Base-by-base conservation (phyloP, 495 filamentous ascomycete genomes). In the Rhypophila decipiens region DNA sequence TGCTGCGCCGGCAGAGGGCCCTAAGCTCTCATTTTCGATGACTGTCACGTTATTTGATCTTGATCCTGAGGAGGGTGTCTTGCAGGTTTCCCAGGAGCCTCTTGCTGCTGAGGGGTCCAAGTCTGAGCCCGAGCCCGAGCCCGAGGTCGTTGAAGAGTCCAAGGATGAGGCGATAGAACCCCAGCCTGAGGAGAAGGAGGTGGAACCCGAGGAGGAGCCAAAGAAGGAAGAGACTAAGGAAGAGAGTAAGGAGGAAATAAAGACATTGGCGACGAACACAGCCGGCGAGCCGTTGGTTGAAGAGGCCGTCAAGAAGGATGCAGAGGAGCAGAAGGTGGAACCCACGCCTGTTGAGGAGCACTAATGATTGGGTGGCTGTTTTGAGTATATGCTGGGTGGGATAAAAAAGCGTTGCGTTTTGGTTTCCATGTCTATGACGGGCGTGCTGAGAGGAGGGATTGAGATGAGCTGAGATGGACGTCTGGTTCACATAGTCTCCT, bases 271-370 rank as follows among this genome's bases (percentile, higher is more conserved):
- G 43, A 75, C 74, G 43, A 81, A 81, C 49, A 72, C 63, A n/a
- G 75, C 79, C 10, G 79, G 77, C 34, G 80, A 82, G 58, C 60
- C 74, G 1, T 60, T 75, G 21, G 45, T 73, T 34, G 55, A 62
- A 47, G 71, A 70, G 39, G 56, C 60, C 17, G 50, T 72, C 42
- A 52, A 65, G 50, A 64, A 67, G 52, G 57, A 60, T 20, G 61
- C 52, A 12, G 47, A 60, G 2, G 42, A 53, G 4, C 55, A 63
- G 36, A 52, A 59, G 41, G 67, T 67, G 31, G 63, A 68, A 51
- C 57, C 59, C 4, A 62, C 60, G 13, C 58, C 65, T 27, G 67
- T 54, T 11, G 55, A 58, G 41, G 56, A 66, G 17, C 22, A 39
- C n/a, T n/a, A n/a, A n/a, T n/a, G n/a, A n/a, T n/a, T n/a, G n/a